These are phyloP conservation scores for Ophiostoma perfectum DNA, from an alignment of 2,329 filamentous ascomycete genomes.

Conservation along the genomic window DNA sequence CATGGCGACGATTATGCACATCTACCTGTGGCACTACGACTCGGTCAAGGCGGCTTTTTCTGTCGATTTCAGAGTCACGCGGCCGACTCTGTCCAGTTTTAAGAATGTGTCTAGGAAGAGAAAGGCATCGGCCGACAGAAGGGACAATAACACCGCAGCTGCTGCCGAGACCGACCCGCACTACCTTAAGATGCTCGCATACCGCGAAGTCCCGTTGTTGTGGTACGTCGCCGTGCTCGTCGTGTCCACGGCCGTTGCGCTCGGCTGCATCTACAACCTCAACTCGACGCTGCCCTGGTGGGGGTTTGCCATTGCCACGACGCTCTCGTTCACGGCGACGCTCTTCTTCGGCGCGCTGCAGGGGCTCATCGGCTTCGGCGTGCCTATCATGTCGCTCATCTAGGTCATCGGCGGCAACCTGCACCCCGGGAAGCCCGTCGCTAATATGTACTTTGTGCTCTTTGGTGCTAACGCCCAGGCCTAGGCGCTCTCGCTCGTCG, in stretches of 20 bases:
- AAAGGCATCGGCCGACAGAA: not conserved
- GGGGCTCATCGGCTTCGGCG: not conserved
- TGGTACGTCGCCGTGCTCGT: not conserved
- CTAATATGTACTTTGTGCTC: not conserved
- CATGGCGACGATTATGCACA: not conserved
- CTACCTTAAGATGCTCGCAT: not conserved
- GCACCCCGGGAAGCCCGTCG: not conserved
- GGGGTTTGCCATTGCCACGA: not conserved
- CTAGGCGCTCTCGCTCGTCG: not conserved
- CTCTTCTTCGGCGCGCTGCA: not conserved
- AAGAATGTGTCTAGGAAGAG: not conserved
- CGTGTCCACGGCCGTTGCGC: not conserved
- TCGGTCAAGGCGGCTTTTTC: not conserved
- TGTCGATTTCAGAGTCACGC: not conserved
- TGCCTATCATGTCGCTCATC: not conserved
- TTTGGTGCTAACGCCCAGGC: not conserved
- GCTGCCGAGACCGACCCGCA: not conserved
- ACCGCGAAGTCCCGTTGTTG: not conserved
- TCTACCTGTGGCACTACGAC: not conserved
- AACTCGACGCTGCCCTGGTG: not conserved
- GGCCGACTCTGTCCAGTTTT: not conserved
- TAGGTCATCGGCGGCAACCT: not conserved
- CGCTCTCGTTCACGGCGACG: not conserved
- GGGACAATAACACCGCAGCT: not conserved
- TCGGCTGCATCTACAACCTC: not conserved